phyloP scores from a whole-genome alignment of 495 filamentous ascomycete genomes.

The Hypomontagnella submonticulosa region DNA sequence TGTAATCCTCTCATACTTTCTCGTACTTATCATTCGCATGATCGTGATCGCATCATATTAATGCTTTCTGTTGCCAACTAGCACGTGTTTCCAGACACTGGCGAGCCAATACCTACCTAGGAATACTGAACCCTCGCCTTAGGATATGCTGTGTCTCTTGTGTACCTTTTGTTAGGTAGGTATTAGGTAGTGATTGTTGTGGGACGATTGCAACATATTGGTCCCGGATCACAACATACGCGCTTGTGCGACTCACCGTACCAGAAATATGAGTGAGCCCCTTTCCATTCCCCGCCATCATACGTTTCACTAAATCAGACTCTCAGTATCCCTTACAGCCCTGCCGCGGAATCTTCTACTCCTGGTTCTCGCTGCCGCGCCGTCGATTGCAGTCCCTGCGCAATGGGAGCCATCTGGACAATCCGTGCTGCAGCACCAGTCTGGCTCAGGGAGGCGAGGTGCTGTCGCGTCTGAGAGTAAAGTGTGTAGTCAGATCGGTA shows the following conservation, averaged over 20 bases:
- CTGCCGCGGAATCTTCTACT: conserved; percentile 40
- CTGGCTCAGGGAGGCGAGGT: conserved; percentile 56
- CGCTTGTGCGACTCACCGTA: conserved; percentile 11
- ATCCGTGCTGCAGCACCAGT: conserved; percentile 31
- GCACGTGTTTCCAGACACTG: background rate
- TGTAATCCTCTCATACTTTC: background rate
- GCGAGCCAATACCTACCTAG: background rate
- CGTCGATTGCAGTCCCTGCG: conserved; percentile 26
- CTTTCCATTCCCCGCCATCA: background rate
- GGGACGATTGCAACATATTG: conserved; percentile 18
- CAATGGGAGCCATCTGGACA: conserved; percentile 30
- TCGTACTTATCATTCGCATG: conserved; percentile 9
- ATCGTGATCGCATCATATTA: background rate
- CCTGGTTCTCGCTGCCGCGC: conserved; percentile 25
- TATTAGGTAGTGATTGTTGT: background rate
- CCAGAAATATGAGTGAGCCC: conserved; percentile 33
- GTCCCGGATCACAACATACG: conserved; percentile 26
- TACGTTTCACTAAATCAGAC: conserved; percentile 4
- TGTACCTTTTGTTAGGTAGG: conserved; percentile 16
- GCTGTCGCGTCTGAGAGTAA: conserved; percentile 83
- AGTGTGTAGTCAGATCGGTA: conserved; percentile 80
- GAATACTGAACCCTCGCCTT: background rate
- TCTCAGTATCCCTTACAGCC: conserved; percentile 11
- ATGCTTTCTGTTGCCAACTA: background rate
- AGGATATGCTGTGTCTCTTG: conserved; percentile 12